Evolutionary conservation across 176 grass and related monocot species (phyloP), one percentile per base, ranked within the genome.

Genomic region (Aegilops speltoides): DNA sequence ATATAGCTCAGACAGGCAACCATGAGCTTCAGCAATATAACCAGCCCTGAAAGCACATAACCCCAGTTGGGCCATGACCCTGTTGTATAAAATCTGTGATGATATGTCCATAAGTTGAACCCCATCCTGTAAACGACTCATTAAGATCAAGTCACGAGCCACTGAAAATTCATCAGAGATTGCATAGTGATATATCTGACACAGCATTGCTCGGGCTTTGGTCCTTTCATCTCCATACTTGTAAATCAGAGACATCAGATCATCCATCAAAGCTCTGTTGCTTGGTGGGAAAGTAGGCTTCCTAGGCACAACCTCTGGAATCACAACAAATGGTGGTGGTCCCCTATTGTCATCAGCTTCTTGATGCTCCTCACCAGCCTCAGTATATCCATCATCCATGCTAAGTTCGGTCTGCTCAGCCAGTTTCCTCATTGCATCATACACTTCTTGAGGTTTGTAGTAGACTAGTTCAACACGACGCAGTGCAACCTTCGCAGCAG

Each of bases 381-480:
- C 95, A 6, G n/a, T 78, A 84, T 82, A 87, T 57, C 74, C 95
- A 79, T 90, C 91, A 26, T 79, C 89, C 69, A 74, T 85, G 82
- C 10, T 88, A 3, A 56, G 82, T 23, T 87, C 85, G 75, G 60
- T 22, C 57, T 84, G 90, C 71, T 95, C 96, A 36, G 96, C 89
- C 40, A 95, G 82, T 31, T 92, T 98, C 36, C 90, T 88, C 91
- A 94, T 95, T 56, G 96, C 86, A 92, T 98, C 93, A 85, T 98
- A 98, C 38, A 98, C 96, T 79, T 95, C 96, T 85, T 98, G 96
- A 77, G 91, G 96, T 64, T 98, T 98, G 84, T 98, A 98, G 87
- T 98, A 98, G 23, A 98, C 80, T 41, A 98, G 56, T 73, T 98
- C 93, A 64, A 95, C 93, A 80, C 90, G 86, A 52, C 90, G 88